A percentile compares a stretch with the other conserved stretches of the same genome.
phyloP scores from a whole-genome alignment of 139 green algal genomes.

The Astrephomene gubernaculifera region DNA sequence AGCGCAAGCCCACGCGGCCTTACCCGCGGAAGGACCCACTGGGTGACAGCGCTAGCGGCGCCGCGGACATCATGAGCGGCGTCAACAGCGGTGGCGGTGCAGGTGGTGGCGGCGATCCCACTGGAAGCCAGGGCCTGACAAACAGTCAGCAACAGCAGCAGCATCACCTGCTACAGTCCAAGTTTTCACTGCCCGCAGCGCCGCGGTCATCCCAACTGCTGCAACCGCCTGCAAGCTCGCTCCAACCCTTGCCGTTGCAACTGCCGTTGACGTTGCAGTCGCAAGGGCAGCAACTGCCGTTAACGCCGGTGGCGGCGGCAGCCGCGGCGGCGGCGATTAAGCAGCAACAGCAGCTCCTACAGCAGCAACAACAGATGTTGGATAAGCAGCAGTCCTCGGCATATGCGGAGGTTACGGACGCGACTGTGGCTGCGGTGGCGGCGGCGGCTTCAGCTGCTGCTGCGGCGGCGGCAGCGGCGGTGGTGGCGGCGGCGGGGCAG shows the following conservation, averaged over 20 bases:
- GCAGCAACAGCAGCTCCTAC: conserved; percentile 25
- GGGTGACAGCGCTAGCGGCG: conserved; percentile 29
- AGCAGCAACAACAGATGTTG: background rate
- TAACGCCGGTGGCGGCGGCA: background rate
- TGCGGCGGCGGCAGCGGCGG: conserved; percentile 74
- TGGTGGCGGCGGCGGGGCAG: conserved; percentile 77
- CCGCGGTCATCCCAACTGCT: background rate
- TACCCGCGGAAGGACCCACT: conserved; percentile 78
- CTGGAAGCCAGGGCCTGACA: background rate
- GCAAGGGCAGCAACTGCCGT: background rate
- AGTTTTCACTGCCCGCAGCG: background rate
- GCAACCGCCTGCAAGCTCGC: background rate
- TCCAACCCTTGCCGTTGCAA: conserved; percentile 9
- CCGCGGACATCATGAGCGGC: conserved; percentile 17
- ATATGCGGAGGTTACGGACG: conserved; percentile 55
- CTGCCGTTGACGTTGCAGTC: background rate
- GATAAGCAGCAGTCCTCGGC: background rate
- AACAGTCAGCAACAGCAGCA: conserved; percentile 19
- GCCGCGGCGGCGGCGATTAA: background rate
- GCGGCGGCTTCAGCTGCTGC: conserved; percentile 76
- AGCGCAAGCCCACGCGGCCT: conserved; percentile 83
- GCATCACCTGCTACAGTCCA: no score
- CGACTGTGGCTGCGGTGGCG: conserved; percentile 74
- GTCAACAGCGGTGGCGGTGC: conserved; percentile 16
- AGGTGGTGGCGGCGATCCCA: background rate